Conservation (phyloP, 495 filamentous ascomycete species). For the Collariella sp. region DNA sequence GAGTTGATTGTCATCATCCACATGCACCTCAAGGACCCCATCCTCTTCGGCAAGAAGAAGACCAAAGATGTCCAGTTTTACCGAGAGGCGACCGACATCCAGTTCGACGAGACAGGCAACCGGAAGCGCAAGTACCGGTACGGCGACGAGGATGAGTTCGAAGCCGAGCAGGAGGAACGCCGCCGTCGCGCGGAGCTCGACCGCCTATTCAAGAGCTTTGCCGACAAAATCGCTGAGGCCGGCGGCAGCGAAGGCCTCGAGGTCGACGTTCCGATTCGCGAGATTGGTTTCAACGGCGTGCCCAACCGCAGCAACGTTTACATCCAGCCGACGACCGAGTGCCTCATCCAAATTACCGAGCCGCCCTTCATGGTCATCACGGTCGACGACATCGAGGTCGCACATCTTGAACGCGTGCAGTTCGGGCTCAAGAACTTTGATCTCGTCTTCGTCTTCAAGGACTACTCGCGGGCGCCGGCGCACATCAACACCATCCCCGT, state of each 20-base stretch:
- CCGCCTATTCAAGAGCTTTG: slow-evolving; percentile 89
- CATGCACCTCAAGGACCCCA: slow-evolving; percentile 93
- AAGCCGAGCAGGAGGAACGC: slow-evolving; percentile 95
- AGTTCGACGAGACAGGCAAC: slow-evolving; percentile 98
- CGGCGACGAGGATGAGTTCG: slow-evolving; percentile 97
- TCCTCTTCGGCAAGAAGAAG: slow-evolving; percentile 92
- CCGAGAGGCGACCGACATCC: slow-evolving; percentile 94
- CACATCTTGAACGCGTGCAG: slow-evolving; percentile 93
- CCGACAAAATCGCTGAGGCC: slow-evolving; percentile 94
- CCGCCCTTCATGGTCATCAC: slow-evolving; percentile 94
- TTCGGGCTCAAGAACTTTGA: slow-evolving; percentile 99
- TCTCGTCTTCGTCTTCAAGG: slow-evolving; percentile 94
- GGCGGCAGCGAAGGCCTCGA: slow-evolving; percentile 74
- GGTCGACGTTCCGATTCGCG: slow-evolving; percentile 93
- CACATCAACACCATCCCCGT: slow-evolving; percentile 99
- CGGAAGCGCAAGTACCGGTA: slow-evolving; percentile 96
- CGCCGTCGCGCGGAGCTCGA: slow-evolving; percentile 83
- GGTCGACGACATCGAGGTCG: slow-evolving; percentile 90
- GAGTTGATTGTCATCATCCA: slow-evolving; percentile 98
- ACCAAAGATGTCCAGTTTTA: slow-evolving; percentile 98
- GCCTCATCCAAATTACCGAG: slow-evolving; percentile 94
- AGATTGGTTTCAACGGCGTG: slow-evolving; percentile 94
- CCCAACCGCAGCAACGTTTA: slow-evolving; percentile 90
- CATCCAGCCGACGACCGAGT: slow-evolving; percentile 93
- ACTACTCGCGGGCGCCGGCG: slow-evolving; percentile 75